Evolutionary conservation across 805 yeast genomes (phyloP).

Genomic region (Suhomyces canberraensis): DNA sequence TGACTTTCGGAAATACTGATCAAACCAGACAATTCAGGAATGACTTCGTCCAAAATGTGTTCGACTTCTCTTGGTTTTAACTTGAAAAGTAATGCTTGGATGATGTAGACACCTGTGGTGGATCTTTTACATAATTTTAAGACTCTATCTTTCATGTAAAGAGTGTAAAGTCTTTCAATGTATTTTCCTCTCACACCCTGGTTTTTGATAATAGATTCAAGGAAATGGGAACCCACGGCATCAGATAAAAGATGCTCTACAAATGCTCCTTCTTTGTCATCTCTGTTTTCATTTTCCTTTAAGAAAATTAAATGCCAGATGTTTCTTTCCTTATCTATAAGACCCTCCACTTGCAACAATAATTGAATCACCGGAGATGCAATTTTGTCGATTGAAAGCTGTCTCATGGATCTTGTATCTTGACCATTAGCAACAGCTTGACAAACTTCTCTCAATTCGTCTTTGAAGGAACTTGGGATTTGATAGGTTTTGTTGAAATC

Average conservation of each 20-base stretch:
- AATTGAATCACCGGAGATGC: slow-evolving; percentile 88
- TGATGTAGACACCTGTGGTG: slow-evolving; percentile 78
- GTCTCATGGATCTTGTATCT: slow-evolving; percentile 51
- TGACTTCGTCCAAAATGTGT: slow-evolving; percentile 56
- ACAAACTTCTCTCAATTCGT: slow-evolving; percentile 52
- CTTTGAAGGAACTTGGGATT: slow-evolving; percentile 66
- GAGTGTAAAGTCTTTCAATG: slow-evolving; percentile 63
- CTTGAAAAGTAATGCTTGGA: slow-evolving; percentile 66
- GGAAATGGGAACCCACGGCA: slow-evolving; percentile 90
- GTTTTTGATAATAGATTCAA: slow-evolving; percentile 65
- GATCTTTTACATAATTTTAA: slow-evolving; percentile 74
- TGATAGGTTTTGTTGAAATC: slow-evolving; percentile 66
- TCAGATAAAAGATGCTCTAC: slow-evolving; percentile 82
- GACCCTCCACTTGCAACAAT: slow-evolving; percentile 74
- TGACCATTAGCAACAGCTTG: slow-evolving; percentile 33
- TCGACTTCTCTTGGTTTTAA: slow-evolving; percentile 62
- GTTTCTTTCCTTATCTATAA: slow-evolving; percentile 68
- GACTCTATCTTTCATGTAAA: slow-evolving; percentile 73
- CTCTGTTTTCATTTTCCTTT: slow-evolving; percentile 46
- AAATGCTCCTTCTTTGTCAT: slow-evolving; percentile 69
- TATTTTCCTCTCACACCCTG: slow-evolving; percentile 61
- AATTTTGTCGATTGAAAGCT: slow-evolving; percentile 69
- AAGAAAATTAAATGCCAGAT: slow-evolving; percentile 65
- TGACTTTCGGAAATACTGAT: slow-evolving; percentile 49
- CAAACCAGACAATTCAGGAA: slow-evolving; percentile 62